A percentile compares a stretch with the other conserved stretches of the same genome.
Conservation (phyloP, 257 asterid genomes). For the Salvia hispanica region DNA sequence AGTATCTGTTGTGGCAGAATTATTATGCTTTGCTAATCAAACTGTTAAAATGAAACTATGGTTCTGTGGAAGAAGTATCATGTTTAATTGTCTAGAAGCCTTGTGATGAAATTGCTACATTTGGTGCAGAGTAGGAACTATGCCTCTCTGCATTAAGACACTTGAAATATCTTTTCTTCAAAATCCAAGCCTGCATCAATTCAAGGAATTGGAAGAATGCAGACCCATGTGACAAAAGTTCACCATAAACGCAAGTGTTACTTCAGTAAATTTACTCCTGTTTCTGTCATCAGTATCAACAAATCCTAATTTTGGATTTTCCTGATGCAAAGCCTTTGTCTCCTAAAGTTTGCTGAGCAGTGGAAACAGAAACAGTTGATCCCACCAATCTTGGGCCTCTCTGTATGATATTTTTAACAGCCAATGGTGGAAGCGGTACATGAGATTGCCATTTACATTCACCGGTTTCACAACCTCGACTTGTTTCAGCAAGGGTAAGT, state of each 20-base stretch:
- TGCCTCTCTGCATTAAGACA: constrained; percentile 13
- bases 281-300: constrained; percentile 35
- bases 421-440: constrained; percentile 80
- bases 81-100: constrained; percentile 31
- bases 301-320: constrained; percentile 39
- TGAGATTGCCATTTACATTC: constrained; percentile 84
- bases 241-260: constrained; percentile 50
- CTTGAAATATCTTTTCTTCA: constrained; percentile 29
- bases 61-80: constrained; percentile 23
- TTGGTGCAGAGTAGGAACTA: constrained; percentile 15
- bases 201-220: constrained; percentile 51
- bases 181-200: constrained; percentile 32
- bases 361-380: constrained; percentile 38
- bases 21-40: background rate
- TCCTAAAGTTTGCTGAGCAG: constrained; percentile 35
- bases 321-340: constrained; percentile 48
- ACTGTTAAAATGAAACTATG: background rate
- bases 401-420: constrained; percentile 30
- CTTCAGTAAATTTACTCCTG: constrained; percentile 60
- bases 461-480: constrained; percentile 90
- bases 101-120: constrained; percentile 27
- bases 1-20: background rate
- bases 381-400: constrained; percentile 33
- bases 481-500: constrained; percentile 87
- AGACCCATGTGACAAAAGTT: constrained; percentile 29